phyloP scores from a whole-genome alignment of 176 grass and related monocot species.

The Oropetium thomaeum region DNA sequence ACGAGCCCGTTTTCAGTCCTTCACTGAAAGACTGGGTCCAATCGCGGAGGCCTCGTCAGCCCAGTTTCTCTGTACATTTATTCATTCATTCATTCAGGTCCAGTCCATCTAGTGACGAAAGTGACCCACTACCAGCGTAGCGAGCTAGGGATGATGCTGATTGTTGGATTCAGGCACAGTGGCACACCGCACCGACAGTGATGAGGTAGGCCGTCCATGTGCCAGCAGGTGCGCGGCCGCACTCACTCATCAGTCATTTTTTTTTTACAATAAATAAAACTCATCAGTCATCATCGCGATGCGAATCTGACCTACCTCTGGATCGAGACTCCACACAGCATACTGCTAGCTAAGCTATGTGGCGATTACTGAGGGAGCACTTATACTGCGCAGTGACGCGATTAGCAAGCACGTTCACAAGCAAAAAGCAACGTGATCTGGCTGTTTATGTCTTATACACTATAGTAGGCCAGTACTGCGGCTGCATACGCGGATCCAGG shows the following conservation, averaged over 20 bases:
- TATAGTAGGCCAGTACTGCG: background rate
- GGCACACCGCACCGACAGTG: constrained; percentile 33
- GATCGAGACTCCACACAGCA: too few relatives aligned
- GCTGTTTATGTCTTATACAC: background rate
- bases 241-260: too few relatives aligned
- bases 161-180: background rate
- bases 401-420: background rate
- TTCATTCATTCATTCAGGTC: too few relatives aligned
- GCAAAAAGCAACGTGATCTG: background rate
- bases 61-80: too few relatives aligned
- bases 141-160: too few relatives aligned
- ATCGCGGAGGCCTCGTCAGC: too few relatives aligned
- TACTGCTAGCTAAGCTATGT: too few relatives aligned
- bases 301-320: background rate
- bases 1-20: background rate
- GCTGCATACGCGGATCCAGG: background rate
- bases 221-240: constrained; percentile 35
- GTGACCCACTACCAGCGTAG: background rate
- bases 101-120: too few relatives aligned
- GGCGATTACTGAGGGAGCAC: too few relatives aligned
- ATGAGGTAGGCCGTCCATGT: constrained; percentile 36
- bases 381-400: background rate
- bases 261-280: too few relatives aligned
- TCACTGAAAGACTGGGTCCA: too few relatives aligned
- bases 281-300: too few relatives aligned